Percentiles rank a stretch among this genome's conserved stretches.
These are phyloP conservation scores for Kuraishia ogatae DNA, from an alignment of 805 yeast genomes.

Conservation along the genomic window DNA sequence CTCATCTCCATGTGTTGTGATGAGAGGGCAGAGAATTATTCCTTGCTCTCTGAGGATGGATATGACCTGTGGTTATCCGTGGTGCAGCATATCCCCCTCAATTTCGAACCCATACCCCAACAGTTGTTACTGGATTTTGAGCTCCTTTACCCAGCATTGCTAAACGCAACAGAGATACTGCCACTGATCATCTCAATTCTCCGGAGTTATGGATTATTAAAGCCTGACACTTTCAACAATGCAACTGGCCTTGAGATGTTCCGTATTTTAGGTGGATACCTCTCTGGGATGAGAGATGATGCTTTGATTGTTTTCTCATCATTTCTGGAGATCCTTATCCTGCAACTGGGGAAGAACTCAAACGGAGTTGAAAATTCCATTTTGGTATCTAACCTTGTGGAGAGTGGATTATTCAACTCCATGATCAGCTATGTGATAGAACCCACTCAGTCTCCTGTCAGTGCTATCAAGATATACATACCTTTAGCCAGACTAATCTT, in stretches of 20 bases:
- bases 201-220: constrained; percentile 50
- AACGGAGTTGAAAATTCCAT: constrained; percentile 12
- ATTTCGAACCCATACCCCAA: constrained; percentile 21
- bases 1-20: constrained; percentile 56
- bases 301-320: constrained; percentile 48
- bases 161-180: constrained; percentile 66
- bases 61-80: constrained; percentile 74
- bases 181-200: constrained; percentile 54
- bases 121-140: constrained; percentile 38
- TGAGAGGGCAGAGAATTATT: constrained; percentile 42
- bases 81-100: constrained; percentile 49
- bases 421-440: constrained; percentile 31
- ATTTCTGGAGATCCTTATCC: constrained; percentile 39
- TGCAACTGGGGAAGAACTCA: constrained; percentile 19
- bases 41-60: constrained; percentile 75
- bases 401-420: constrained; percentile 36
- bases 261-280: constrained; percentile 40
- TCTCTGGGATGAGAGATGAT: constrained; percentile 64
- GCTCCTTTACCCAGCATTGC: constrained; percentile 47
- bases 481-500: constrained; percentile 30
- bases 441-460: constrained; percentile 33
- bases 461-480: constrained; percentile 29
- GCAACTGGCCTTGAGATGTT: constrained; percentile 33
- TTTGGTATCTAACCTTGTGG: constrained; percentile 20
- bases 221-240: constrained; percentile 31